Percentiles rank a stretch among this genome's conserved stretches.
Conservation (phyloP, 257 asterid species). For the Gynochthodes officinalis region DNA sequence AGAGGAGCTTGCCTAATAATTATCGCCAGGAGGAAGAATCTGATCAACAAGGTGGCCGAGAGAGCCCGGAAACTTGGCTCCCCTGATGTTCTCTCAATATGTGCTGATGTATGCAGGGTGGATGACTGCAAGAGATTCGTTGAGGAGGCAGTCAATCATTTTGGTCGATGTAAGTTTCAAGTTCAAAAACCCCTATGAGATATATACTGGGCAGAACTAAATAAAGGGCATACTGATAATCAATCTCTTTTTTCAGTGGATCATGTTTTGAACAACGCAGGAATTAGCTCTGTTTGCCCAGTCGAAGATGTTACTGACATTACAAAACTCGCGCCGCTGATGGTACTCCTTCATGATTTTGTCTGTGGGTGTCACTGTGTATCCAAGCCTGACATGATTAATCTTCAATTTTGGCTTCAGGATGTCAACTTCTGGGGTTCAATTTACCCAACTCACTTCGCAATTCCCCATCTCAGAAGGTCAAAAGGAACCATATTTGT, state of each 20-base stretch:
- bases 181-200: no score
- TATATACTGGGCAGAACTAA: no score
- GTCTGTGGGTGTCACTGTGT: neutral
- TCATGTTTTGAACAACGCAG: constrained; percentile 63
- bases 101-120: constrained; percentile 46
- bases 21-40: constrained; percentile 52
- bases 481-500: constrained; percentile 23
- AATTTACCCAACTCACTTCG: constrained; percentile 23
- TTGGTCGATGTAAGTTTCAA: constrained; percentile 42
- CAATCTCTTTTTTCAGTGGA: constrained; percentile 43
- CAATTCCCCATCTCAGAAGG: constrained; percentile 26
- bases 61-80: constrained; percentile 46
- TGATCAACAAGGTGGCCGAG: constrained; percentile 52
- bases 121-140: constrained; percentile 51
- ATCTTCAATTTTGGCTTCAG: constrained; percentile 5
- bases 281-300: constrained; percentile 35
- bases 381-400: neutral
- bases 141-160: constrained; percentile 52
- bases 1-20: constrained; percentile 60
- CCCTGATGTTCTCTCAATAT: constrained; percentile 40
- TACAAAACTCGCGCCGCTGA: constrained; percentile 9
- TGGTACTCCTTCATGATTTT: constrained; percentile 3
- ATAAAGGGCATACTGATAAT: neutral
- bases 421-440: constrained; percentile 32
- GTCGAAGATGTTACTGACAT: constrained; percentile 43